These are phyloP conservation scores for Talaromyces piceae DNA, from an alignment of 2,329 filamentous ascomycete species.

Conservation along the genomic window DNA sequence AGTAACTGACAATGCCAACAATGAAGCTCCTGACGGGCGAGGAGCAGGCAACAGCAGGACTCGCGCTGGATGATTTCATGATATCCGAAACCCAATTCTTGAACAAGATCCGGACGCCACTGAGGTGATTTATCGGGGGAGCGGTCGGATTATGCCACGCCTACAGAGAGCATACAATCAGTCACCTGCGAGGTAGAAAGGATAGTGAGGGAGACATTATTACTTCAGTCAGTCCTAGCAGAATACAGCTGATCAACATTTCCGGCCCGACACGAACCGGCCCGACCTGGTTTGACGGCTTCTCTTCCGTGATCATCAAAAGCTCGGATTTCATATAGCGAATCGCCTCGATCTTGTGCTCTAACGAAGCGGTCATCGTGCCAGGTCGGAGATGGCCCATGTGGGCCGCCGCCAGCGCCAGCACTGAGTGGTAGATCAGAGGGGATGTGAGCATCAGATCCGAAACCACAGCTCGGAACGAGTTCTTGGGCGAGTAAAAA, in stretches of 20 bases:
- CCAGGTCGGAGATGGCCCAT: not conserved
- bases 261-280: not conserved
- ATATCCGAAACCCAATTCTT: constrained; percentile 4
- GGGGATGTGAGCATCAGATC: not conserved
- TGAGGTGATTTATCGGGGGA: not conserved
- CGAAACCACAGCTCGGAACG: not conserved
- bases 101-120: constrained; percentile 1
- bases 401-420: not conserved
- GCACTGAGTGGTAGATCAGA: not conserved
- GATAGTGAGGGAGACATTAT: not conserved
- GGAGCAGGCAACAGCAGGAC: not conserved
- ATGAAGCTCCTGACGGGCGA: not conserved
- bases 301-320: not conserved
- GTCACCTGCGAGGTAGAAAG: not conserved
- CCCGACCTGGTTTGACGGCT: not conserved
- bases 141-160: constrained; percentile 2
- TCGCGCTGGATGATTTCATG: not conserved
- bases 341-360: not conserved
- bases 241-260: not conserved
- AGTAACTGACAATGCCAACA: not conserved
- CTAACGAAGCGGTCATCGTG: not conserved
- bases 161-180: not conserved
- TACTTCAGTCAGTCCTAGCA: not conserved
- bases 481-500: not conserved
- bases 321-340: not conserved